Evolutionary conservation across 106 monocot genomes (phyloP), one percentile per base, ranked within the genome.

Genomic region (Dendrobium huoshanense): DNA sequence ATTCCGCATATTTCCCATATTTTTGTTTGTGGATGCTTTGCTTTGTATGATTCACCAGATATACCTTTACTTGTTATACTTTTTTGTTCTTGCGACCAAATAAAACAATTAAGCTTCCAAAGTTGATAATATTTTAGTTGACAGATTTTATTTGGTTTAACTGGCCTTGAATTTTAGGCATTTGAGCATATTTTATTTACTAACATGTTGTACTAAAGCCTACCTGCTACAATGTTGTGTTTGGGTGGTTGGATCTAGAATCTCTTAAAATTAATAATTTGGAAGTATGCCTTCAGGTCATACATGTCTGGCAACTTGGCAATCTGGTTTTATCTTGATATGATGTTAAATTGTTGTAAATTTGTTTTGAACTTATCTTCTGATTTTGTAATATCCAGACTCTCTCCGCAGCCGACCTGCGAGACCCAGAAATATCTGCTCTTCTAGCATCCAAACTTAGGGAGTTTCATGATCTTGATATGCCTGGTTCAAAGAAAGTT

Each of bases 401-500:
- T 24, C 87, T 96, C 18, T 90, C 88, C 20, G 93, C 96, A 40
- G 33, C 67, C 31, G 93, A 96, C 79, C 72, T 96, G 72, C 81
- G 88, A 4, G 88, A 96, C 55, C 88, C 91, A 22, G 91, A 88
- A 75, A 86, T 87, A 31, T 91, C 96, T 78, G 81, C 86, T 37
- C 86, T 88, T 58, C 72, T 96, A 18, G 93, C 96, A 15, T 80
- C 77, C 76, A 96, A 94, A 82, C 67, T 96, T 55, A 87, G 83
- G 25, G 90, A 96, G 73, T 94, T 94, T 68, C 88, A 96, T 81
- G 76, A 73, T 73, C 91, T 96, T 48, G 87, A 94, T 49, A 88
- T 92, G 88, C 91, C 90, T 80, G 93, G 91, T 67, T 48, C 81
- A 61, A 87, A 85, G 79, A 75, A 73, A 51, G 84, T 87, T 31